phyloP scores from a whole-genome alignment of 2,329 filamentous ascomycete genomes.

The Berkeleyomyces rouxiae region DNA sequence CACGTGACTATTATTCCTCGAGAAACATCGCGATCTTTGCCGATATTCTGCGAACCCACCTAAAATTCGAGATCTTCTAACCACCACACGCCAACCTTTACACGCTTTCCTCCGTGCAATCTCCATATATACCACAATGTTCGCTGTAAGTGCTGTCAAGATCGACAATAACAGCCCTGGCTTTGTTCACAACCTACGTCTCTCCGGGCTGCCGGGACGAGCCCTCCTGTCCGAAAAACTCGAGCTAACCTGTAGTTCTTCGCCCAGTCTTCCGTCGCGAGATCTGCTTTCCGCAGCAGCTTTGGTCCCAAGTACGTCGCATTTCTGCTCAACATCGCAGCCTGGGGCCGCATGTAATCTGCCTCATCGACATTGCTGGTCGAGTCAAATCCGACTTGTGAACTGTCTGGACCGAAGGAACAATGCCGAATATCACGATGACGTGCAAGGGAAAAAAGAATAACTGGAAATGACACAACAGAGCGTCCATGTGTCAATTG shows the following conservation, averaged over 20 bases:
- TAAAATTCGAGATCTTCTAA: not conserved
- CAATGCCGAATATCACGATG: not conserved
- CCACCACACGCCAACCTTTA: slow-evolving; percentile 1
- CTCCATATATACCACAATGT: slow-evolving; percentile 9
- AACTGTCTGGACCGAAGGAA: not conserved
- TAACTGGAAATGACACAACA: not conserved
- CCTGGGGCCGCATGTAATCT: not conserved
- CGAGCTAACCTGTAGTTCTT: not conserved
- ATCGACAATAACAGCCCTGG: too few species aligned
- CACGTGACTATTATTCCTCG: slow-evolving; percentile 10
- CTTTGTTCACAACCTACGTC: too few species aligned
- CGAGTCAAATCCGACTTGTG: not conserved
- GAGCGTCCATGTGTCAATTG: not conserved
- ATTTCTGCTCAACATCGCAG: too few species aligned
- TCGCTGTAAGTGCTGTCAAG: slow-evolving; percentile 8
- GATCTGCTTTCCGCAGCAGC: slow-evolving; percentile 37
- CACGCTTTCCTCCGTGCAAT: not conserved
- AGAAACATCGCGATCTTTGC: slow-evolving; percentile 12
- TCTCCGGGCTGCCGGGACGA: too few species aligned
- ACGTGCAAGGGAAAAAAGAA: not conserved
- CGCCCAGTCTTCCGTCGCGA: slow-evolving; percentile 9
- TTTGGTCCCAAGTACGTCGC: slow-evolving; percentile 47
- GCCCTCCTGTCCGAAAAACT: not conserved
- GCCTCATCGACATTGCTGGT: not conserved
- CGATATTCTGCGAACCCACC: slow-evolving; percentile 5